Evolutionary conservation across 192 early-diverging fungal genomes (phyloP), one percentile per base, ranked within the genome.

Genomic region (Podila horticola): DNA sequence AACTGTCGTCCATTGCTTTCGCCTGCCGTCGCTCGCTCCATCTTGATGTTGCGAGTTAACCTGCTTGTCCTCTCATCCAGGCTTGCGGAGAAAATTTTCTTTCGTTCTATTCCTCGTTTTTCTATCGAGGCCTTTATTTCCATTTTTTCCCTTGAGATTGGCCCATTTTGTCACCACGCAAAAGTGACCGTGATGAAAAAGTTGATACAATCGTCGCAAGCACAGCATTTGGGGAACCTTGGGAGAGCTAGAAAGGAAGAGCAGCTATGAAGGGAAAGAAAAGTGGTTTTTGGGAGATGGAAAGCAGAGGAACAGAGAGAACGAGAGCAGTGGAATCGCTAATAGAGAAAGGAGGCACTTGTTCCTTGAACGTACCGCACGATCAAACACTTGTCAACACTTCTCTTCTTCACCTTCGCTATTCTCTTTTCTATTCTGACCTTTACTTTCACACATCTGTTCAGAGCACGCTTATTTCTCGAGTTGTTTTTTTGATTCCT

Each of bases 401-500:
- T 3, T 58, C 3, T 57, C 22, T 19, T 72, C 48, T 22, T 58
- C 62, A 60, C n/a, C 55, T 36, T 67, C 66, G 5, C 22, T 29
- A 58, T 58, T 60, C 45, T 33, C 28, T 65, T 30, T 50, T 31
- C 19, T n/a, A 31, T 58, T 41, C 52, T 41, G 51, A 63, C 45
- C 48, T n/a, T 48, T 52, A 51, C 69, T 61, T 59, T 59, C 55
- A 11, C 29, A 45, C 41, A 17, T 45, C 41, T 45, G 41, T 45
- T 45, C 41, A 45, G 41, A 45, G 15, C 41, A 45, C 41, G 41
- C 15, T 45, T 45, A 17, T 3, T 71, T 79, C 75, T 79, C 75
- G 64, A 79, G 75, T 79, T 79, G 75, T 71, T 79, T 79, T 77
- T 79, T 71, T 70, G 68, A 79, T 79, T 79, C 75, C 75, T 79